Evolutionary conservation across 208 protist species (phyloP).

Genomic region (Spongospora subterranea): DNA sequence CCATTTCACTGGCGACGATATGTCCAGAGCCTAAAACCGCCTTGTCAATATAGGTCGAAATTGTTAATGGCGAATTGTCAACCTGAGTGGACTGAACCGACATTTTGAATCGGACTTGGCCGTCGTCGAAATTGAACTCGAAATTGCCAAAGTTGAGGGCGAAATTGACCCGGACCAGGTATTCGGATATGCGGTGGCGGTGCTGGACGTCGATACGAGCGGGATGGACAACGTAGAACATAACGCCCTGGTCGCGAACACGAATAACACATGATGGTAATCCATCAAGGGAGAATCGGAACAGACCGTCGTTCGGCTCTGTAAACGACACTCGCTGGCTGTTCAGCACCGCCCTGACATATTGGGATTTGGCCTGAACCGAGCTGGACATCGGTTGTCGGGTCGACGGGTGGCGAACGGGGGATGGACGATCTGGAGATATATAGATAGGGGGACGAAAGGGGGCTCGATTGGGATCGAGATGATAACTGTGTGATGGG

Average conservation of each 20-base stretch:
- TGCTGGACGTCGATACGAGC: background rate
- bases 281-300: conserved; percentile 33
- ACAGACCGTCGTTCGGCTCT: conserved; percentile 20
- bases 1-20: background rate
- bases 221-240: conserved; percentile 2
- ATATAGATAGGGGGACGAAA: too few species aligned
- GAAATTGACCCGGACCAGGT: conserved; percentile 46
- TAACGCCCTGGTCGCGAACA: conserved; percentile 25
- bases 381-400: too few species aligned
- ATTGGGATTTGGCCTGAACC: background rate
- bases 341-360: background rate
- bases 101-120: conserved; percentile 45
- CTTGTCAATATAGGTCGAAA: background rate
- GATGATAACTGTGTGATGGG: too few species aligned
- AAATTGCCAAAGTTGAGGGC: conserved; percentile 50
- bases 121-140: conserved; percentile 52
- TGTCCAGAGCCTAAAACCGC: background rate
- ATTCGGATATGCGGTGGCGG: background rate
- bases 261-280: conserved; percentile 45
- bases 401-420: too few species aligned
- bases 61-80: background rate
- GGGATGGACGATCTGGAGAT: too few species aligned
- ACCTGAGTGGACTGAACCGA: conserved; percentile 51
- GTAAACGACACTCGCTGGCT: background rate
- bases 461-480: too few species aligned